Evolutionary conservation across 208 protist species (phyloP), one percentile per base, ranked within the genome.

Genomic region (Acanthamoeba royreba): DNA sequence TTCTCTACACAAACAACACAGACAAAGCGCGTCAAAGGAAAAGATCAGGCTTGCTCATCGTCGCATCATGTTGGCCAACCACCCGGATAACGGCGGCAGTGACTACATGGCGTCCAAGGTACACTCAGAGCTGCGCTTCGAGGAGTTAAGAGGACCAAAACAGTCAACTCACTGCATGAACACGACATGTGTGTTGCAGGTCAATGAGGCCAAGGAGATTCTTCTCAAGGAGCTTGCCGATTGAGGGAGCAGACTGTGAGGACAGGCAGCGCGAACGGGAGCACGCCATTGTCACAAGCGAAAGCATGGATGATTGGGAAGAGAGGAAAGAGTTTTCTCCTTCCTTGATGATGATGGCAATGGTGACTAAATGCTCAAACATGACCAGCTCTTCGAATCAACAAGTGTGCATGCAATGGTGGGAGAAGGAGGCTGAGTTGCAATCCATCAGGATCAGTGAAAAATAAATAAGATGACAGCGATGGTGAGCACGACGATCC

Each of bases 81-180:
- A 97, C 45, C 96, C 96, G 0, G 96, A 97, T 53, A 61, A 85
- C 4, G 96, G 96, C 5, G 96, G 96, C 22, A 96, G 95, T 0
- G 95, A 96, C 1, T 97, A 91, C 93, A 55, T 97, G 31, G 95
- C 96, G 1, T 89, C 95, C 11, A 97, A 97, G 63, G 95, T 97
- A 53, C 96, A 97, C 92, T 94, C 96, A 81, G 96, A 95, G 31
- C 35, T 95, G 19, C 61, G 95, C 1, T 85, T 94, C n/a, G 77
- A 79, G 46, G 52, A 85, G 4, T 42, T 85, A n/a, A n/a, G n/a
- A n/a, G n/a, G n/a, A n/a, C n/a, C n/a, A n/a, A n/a, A n/a, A n/a
- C n/a, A n/a, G n/a, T n/a, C n/a, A n/a, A n/a, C n/a, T n/a, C n/a
- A n/a, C n/a, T n/a, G n/a, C n/a, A n/a, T n/a, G n/a, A n/a, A n/a